Evolutionary conservation across 2,329 filamentous ascomycete genomes (phyloP).

Genomic region (Colletotrichum sidae): DNA sequence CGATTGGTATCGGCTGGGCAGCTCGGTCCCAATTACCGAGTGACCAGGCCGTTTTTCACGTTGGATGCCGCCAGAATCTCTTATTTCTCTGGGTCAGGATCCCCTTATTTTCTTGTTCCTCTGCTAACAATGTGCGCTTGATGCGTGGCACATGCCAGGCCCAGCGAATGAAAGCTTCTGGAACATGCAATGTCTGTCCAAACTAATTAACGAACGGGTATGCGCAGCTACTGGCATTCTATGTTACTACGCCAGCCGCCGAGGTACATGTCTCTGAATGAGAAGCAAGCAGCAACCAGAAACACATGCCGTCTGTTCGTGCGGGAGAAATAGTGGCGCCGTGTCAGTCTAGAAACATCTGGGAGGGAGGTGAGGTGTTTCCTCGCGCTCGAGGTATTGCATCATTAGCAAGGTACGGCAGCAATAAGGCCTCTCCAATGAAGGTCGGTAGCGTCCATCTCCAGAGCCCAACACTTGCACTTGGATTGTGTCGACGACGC

Average conservation of each 20-base stretch:
- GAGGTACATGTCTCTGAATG: conserved; percentile 4
- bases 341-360: neutral
- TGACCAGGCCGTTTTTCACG: conserved; percentile 18
- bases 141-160: conserved; percentile 12
- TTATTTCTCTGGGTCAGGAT: conserved; percentile 22
- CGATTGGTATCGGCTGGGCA: conserved; percentile 34
- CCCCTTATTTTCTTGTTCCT: conserved; percentile 22
- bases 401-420: neutral
- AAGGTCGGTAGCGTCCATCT: neutral
- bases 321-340: conserved; percentile 5
- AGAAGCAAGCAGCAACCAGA: conserved; percentile 9
- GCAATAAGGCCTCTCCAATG: neutral
- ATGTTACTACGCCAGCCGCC: too few relatives aligned
- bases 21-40: conserved; percentile 34
- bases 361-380: neutral
- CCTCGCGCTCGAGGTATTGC: conserved; percentile 6
- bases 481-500: conserved; percentile 25
- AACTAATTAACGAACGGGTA: neutral
- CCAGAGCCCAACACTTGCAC: conserved; percentile 25
- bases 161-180: conserved; percentile 25
- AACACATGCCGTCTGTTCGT: conserved; percentile 3
- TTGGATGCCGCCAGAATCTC: conserved; percentile 29
- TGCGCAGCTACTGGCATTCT: too few relatives aligned
- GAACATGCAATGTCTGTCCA: conserved; percentile 31
- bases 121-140: conserved; percentile 15